Evolutionary conservation across 495 filamentous ascomycete genomes (phyloP).

Genomic region (Cercophora newfieldiana): DNA sequence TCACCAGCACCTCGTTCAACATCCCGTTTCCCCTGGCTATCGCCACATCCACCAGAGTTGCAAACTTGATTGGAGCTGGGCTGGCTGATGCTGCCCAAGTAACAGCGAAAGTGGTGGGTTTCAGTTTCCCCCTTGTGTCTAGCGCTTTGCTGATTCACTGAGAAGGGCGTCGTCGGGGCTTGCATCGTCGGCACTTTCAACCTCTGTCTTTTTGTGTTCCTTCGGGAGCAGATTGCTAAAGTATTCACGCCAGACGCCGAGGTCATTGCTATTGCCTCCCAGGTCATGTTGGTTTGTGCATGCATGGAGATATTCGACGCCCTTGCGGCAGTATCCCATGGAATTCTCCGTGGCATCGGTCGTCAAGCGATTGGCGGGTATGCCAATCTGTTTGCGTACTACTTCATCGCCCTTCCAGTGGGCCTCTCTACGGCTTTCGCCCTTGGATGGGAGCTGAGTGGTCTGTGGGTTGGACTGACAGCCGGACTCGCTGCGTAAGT

Average conservation of each 20-base stretch:
- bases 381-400: conserved; percentile 76
- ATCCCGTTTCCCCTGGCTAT: conserved; percentile 58
- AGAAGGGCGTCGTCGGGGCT: conserved; percentile 27
- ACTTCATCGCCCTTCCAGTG: conserved; percentile 73
- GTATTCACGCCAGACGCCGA: conserved; percentile 73
- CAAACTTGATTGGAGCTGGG: conserved; percentile 60
- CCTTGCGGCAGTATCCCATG: conserved; percentile 68
- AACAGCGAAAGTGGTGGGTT: conserved; percentile 58
- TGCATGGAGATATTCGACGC: conserved; percentile 81
- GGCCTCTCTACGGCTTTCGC: conserved; percentile 69
- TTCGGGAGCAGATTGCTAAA: conserved; percentile 58
- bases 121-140: background rate
- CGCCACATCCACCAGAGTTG: conserved; percentile 55
- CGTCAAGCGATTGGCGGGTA: conserved; percentile 78
- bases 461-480: conserved; percentile 71
- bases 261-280: conserved; percentile 67
- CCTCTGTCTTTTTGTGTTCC: conserved; percentile 53
- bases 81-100: conserved; percentile 62
- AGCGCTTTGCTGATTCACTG: background rate
- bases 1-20: conserved; percentile 52
- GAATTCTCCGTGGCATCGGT: conserved; percentile 75
- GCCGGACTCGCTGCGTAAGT: conserved; percentile 54
- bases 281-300: conserved; percentile 69
- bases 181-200: conserved; percentile 67
- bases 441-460: conserved; percentile 63